phyloP scores from a whole-genome alignment of 208 protist genomes.

The Lotmaria passim region DNA sequence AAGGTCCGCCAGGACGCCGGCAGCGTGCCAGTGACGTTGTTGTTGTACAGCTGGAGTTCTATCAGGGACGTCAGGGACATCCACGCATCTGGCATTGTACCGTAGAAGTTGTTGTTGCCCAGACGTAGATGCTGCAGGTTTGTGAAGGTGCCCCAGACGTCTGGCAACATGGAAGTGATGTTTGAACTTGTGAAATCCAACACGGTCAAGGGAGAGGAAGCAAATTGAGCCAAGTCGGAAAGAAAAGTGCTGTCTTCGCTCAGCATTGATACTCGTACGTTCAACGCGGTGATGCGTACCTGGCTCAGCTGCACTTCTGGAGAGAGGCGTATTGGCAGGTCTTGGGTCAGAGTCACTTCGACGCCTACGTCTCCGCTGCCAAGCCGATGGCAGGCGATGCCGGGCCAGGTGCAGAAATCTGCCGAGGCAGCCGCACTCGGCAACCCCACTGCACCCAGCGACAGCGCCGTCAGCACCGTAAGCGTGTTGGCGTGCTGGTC shows the following conservation, averaged over 20 bases:
- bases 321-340: neutral
- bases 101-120: slow-evolving; percentile 7
- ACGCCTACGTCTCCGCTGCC: neutral
- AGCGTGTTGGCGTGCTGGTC: slow-evolving; percentile 1
- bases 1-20: neutral
- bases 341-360: neutral
- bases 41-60: neutral
- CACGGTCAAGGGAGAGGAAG: neutral
- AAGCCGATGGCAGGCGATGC: neutral
- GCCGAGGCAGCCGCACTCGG: neutral
- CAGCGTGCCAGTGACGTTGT: neutral
- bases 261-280: neutral
- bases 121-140: neutral
- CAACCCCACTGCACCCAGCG: neutral
- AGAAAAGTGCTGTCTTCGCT: neutral
- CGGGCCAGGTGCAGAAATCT: slow-evolving; percentile 9
- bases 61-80: neutral
- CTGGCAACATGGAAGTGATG: neutral
- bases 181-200: slow-evolving; percentile 1
- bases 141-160: neutral
- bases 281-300: neutral
- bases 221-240: neutral
- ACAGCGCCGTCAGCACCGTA: neutral
- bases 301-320: neutral
- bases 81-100: neutral